A percentile compares a stretch with the other conserved stretches of the same genome.
phyloP scores from a whole-genome alignment of 73 alveolate species.

The Chromera velia region DNA sequence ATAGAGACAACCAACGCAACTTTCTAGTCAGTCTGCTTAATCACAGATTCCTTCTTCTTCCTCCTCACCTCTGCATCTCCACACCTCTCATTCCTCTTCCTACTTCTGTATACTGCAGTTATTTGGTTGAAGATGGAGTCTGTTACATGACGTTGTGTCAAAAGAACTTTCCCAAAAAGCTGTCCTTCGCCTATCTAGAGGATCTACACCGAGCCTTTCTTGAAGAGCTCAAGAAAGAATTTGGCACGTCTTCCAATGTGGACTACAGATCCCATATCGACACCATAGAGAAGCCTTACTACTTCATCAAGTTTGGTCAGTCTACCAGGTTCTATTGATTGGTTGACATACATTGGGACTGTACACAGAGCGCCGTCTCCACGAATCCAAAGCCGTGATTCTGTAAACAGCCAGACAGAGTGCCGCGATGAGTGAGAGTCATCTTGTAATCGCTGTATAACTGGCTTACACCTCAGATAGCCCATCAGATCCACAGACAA shows the following conservation, averaged over 20 bases:
- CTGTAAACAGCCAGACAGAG: neutral
- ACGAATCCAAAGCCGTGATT: no score
- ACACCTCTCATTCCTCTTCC: no score
- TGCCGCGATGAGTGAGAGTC: no score
- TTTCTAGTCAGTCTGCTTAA: neutral
- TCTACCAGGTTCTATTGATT: no score
- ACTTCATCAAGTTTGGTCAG: constrained; percentile 65
- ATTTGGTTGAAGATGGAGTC: constrained; percentile 59
- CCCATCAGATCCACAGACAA: neutral
- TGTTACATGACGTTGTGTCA: constrained; percentile 66
- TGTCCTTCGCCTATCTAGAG: constrained; percentile 66
- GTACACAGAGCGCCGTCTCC: no score
- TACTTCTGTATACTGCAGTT: no score
- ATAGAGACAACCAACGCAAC: neutral
- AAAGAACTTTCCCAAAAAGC: constrained; percentile 64
- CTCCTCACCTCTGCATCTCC: no score
- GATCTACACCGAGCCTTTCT: constrained; percentile 63
- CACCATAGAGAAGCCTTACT: constrained; percentile 74
- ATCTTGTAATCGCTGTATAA: no score
- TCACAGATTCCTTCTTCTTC: no score
- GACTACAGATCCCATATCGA: constrained; percentile 73
- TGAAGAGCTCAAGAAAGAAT: constrained; percentile 69
- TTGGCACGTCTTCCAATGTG: constrained; percentile 70
- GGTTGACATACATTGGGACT: no score
- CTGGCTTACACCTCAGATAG: no score